These are phyloP conservation scores for Ganoderma lucidum DNA, from an alignment of 1,284 basidiomycete genomes.

Conservation along the genomic window DNA sequence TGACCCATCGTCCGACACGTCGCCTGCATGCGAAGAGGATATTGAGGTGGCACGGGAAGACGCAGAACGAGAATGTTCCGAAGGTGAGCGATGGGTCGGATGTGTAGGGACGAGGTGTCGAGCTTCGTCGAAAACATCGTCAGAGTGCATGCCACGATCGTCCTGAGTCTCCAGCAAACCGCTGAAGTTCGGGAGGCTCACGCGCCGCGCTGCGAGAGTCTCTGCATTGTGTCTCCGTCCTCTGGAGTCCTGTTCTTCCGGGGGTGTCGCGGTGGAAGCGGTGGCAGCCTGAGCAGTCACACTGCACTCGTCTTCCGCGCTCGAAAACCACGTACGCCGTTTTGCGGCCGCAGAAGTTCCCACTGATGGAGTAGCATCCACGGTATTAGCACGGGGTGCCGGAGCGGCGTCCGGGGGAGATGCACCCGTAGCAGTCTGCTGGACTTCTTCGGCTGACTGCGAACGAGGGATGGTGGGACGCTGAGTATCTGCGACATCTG, in stretches of 20 bases:
- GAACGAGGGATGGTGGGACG: constrained; percentile 38
- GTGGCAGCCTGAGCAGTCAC: constrained; percentile 23
- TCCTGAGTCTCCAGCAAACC: constrained; percentile 6
- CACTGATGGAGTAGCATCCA: constrained; percentile 26
- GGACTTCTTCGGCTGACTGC: constrained; percentile 43
- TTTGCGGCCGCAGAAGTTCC: constrained; percentile 30
- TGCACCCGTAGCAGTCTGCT: constrained; percentile 15
- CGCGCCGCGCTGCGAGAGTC: constrained; percentile 11
- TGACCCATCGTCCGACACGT: constrained; percentile 33
- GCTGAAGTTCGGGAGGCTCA: constrained; percentile 22
- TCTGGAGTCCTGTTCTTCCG: constrained; percentile 24
- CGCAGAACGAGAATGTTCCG: constrained; percentile 38
- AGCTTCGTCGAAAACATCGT: constrained; percentile 10
- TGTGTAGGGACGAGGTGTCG: constrained; percentile 25
- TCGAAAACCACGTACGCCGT: constrained; percentile 51
- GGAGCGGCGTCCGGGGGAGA: constrained; percentile 22
- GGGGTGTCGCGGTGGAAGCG: constrained; percentile 18
- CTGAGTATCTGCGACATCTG: constrained; percentile 33
- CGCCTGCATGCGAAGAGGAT: constrained; percentile 33
- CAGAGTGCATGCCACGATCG: neutral
- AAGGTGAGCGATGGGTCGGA: constrained; percentile 34
- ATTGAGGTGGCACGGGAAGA: constrained; percentile 33
- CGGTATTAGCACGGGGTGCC: constrained; percentile 31
- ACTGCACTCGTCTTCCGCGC: constrained; percentile 38
- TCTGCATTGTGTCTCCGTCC: constrained; percentile 22